Base-by-base conservation (phyloP, 176 grass and related monocot genomes). In the Aegilops bicornis region DNA sequence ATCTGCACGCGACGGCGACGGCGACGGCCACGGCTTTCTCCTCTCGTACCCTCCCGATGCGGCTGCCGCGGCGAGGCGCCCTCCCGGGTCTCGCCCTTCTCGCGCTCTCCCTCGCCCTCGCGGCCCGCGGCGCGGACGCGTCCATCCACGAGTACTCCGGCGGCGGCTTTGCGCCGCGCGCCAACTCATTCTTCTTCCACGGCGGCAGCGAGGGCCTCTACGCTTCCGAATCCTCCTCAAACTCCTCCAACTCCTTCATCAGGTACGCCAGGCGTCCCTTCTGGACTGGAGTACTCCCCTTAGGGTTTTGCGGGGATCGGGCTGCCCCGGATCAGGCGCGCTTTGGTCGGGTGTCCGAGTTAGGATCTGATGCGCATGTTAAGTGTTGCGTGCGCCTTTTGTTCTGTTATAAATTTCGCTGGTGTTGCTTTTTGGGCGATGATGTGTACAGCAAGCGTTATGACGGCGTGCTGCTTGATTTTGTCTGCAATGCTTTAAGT, bases 121-220 rank as follows among this genome's bases (percentile, higher is more conserved):
- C 47, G 69, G 76, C 88, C 58, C 79, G 66, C 50, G 81, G 36
- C 31, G 84, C 85, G 22, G 71, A 87, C 77, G 97, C 90, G 30
- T 99, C 97, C 85, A 81, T 99, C 90, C 97, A 99, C 81, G 97
- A 93, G 45, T 99, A 99, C 85, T 71, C 35, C 69, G 90, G 78
- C 83, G 97, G 92, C 33, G 82, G 62, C 20, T 99, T 99, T 77
- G 70, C 83, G 52, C 92, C 94, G 73, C 91, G 94, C 81, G 90
- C 94, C 60, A 99, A 99, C 84, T 99, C 97, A 47, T 99, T 92
- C 92, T 99, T 99, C 83, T 96, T 99, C 89, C 97, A 99, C 84
- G 97, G 92, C 66, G 97, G 97, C 17, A 99, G 97, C 85, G 97
- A 99, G 94, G 97, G 94, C 37, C 92, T 99, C 77, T 94, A 96